These are phyloP conservation scores for Gynochthodes officinalis DNA, from an alignment of 257 asterid genomes.

Conservation along the genomic window DNA sequence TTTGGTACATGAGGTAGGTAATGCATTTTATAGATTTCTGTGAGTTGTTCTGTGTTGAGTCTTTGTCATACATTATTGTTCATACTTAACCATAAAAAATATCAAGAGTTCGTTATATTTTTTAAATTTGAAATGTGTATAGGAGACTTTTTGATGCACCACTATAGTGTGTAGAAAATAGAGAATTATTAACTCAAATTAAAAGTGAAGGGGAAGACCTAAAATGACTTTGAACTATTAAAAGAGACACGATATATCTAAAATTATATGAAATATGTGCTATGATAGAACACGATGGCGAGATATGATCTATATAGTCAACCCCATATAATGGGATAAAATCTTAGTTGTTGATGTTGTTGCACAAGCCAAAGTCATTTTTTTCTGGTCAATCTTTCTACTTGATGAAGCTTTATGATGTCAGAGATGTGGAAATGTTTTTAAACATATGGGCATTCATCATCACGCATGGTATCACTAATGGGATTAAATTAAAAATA, in stretches of 20 bases:
- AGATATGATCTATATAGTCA: too few species aligned
- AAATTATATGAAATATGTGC: too few species aligned
- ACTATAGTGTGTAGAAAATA: too few species aligned
- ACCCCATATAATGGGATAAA: too few species aligned
- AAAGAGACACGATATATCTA: too few species aligned
- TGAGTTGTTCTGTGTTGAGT: not conserved
- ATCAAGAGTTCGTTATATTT: not conserved
- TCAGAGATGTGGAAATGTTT: not conserved
- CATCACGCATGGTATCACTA: slow-evolving; percentile 4
- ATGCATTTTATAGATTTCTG: slow-evolving; percentile 2
- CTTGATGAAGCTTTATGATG: too few species aligned
- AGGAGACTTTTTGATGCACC: too few species aligned
- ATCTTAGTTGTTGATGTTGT: not conserved
- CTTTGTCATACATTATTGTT: not conserved
- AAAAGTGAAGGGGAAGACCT: too few species aligned
- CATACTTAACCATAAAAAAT: not conserved
- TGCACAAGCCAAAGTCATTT: not conserved
- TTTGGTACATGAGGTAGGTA: slow-evolving; percentile 82
- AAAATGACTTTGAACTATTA: too few species aligned
- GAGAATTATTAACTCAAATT: too few species aligned
- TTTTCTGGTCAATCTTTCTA: not conserved
- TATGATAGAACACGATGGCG: too few species aligned
- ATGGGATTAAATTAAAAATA: not conserved
- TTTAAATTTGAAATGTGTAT: too few species aligned
- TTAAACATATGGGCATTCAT: not conserved